Evolutionary conservation across 768 basidiomycete species (phyloP).

Genomic region (Galerina sulciceps): DNA sequence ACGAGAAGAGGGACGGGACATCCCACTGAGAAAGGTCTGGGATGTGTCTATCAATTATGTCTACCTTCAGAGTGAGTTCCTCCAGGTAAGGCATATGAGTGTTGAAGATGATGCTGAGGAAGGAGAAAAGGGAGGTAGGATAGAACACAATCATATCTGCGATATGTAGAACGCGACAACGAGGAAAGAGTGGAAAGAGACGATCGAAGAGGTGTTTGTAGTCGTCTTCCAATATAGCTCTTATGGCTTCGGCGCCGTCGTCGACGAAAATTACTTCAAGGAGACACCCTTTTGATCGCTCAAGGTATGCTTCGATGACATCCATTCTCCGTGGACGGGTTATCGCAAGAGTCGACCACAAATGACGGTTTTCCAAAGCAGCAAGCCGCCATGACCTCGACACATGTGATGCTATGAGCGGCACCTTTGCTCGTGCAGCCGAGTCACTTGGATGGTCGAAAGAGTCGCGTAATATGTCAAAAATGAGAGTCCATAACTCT

Average conservation of each 20-base stretch:
- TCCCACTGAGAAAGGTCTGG: background rate
- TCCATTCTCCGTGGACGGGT: background rate
- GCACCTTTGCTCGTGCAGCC: too few relatives aligned
- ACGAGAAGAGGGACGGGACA: background rate
- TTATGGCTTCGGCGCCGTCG: too few relatives aligned
- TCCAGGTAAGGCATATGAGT: slow-evolving; percentile 8
- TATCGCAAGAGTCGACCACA: background rate
- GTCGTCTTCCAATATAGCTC: background rate
- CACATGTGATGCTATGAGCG: background rate
- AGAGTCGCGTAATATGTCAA: too few relatives aligned
- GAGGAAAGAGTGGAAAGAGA: slow-evolving; percentile 4
- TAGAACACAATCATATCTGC: background rate
- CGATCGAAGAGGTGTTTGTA: background rate
- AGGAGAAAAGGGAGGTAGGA: background rate
- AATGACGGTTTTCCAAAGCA: background rate
- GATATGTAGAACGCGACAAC: slow-evolving; percentile 9
- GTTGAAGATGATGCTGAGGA: background rate
- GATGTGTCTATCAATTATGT: background rate
- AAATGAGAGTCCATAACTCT: too few relatives aligned
- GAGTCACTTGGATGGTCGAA: too few relatives aligned
- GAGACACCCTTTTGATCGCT: background rate
- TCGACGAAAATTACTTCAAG: background rate
- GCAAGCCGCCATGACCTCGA: background rate
- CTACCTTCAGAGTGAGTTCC: slow-evolving; percentile 11
- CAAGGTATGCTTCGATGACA: background rate